These are phyloP conservation scores for Diutina mesorugosa DNA, from an alignment of 1,139 yeast genomes.

Conservation along the genomic window DNA sequence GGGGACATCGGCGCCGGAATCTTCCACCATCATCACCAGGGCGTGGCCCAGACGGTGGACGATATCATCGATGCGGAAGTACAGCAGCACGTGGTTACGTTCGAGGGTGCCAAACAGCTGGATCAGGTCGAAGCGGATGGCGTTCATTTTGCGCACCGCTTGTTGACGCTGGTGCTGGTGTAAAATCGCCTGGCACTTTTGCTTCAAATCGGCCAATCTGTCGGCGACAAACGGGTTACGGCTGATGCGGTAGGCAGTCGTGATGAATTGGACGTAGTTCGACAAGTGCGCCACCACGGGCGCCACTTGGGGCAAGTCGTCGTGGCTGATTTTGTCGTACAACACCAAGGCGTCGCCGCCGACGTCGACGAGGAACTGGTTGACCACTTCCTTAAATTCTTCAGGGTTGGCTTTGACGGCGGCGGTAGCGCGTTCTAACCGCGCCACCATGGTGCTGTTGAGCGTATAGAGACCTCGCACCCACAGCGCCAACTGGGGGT, in stretches of 20 bases:
- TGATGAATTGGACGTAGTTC: background rate
- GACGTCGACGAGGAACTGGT: background rate
- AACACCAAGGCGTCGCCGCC: background rate
- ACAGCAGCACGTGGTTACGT: background rate
- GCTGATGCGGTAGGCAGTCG: background rate
- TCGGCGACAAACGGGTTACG: background rate
- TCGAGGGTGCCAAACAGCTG: background rate
- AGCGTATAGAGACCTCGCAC: background rate
- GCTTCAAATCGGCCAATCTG: background rate
- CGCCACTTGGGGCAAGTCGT: background rate
- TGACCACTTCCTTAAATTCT: background rate
- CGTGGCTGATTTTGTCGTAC: background rate
- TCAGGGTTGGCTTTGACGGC: background rate
- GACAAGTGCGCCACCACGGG: background rate
- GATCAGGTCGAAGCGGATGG: background rate
- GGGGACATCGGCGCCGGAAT: background rate
- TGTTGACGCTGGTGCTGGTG: background rate
- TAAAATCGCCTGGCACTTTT: background rate
- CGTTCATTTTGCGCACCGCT: background rate
- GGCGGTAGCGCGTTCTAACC: background rate
- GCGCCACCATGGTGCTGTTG: background rate
- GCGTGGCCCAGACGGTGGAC: conserved; percentile 1
- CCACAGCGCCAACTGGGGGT: background rate
- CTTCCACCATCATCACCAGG: background rate
- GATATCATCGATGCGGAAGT: background rate